Percentiles rank a stretch among this genome's conserved stretches.
These are phyloP conservation scores for Calonectria hongkongensis DNA, from an alignment of 2,329 filamentous ascomycete genomes.

Conservation along the genomic window DNA sequence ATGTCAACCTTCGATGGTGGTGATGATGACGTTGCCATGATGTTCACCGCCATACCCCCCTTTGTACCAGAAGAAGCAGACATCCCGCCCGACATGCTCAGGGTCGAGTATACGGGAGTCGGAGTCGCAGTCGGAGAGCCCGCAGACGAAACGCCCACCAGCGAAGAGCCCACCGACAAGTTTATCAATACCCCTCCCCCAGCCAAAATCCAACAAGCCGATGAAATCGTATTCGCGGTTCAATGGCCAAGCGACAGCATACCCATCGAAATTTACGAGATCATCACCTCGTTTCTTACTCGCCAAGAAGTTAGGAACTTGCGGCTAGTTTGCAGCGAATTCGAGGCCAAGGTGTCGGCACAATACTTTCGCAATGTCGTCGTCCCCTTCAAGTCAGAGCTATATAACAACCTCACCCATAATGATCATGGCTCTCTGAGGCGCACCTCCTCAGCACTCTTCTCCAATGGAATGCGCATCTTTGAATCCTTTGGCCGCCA, in stretches of 20 bases:
- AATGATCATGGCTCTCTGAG: conserved; percentile 50
- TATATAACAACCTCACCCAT: conserved; percentile 67
- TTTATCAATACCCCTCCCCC: not conserved
- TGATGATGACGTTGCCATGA: no score
- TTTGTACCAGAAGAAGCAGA: no score
- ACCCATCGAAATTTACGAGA: conserved; percentile 78
- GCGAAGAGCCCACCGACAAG: not conserved
- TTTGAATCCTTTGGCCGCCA: conserved; percentile 77
- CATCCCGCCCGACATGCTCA: no score
- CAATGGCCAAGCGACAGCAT: conserved; percentile 62
- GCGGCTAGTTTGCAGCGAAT: conserved; percentile 76
- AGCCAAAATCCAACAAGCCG: not conserved
- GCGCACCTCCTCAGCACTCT: conserved; percentile 54
- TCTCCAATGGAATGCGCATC: conserved; percentile 73
- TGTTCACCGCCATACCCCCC: no score
- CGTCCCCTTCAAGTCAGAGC: conserved; percentile 78
- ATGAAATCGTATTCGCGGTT: conserved; percentile 6
- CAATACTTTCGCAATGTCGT: conserved; percentile 78
- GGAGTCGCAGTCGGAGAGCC: no score
- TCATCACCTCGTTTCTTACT: conserved; percentile 73
- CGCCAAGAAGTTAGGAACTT: conserved; percentile 76
- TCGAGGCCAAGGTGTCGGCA: conserved; percentile 73
- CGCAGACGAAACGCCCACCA: not conserved
- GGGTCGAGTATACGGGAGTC: no score
- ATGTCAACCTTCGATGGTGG: not conserved